A percentile compares a stretch with the other conserved stretches of the same genome.
Conservation (phyloP, 108 stramenopile species). For the Bacterosira constricta region DNA sequence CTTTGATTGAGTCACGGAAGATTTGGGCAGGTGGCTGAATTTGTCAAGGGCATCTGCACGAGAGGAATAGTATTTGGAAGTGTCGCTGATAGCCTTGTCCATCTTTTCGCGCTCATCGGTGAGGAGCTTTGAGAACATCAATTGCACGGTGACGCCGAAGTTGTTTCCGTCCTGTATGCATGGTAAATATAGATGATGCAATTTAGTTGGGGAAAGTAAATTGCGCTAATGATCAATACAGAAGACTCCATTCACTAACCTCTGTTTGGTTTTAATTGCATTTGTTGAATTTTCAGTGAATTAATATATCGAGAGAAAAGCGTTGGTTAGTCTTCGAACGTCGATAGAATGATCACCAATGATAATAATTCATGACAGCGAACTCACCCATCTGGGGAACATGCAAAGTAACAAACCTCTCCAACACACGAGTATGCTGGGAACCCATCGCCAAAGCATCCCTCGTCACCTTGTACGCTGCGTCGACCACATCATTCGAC, state of each 20-base stretch:
- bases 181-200: not conserved
- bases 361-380: not conserved
- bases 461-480: constrained; percentile 26
- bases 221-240: too few species aligned
- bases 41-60: constrained; percentile 65
- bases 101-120: constrained; percentile 49
- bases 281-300: constrained; percentile 12
- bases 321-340: not conserved
- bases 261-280: too few species aligned
- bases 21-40: constrained; percentile 52
- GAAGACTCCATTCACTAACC: too few species aligned
- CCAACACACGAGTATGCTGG: constrained; percentile 31
- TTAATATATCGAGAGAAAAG: not conserved
- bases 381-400: constrained; percentile 54
- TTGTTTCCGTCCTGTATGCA: constrained; percentile 74
- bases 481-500: constrained; percentile 35
- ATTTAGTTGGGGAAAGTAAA: not conserved
- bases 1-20: constrained; percentile 25
- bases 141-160: constrained; percentile 78
- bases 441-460: constrained; percentile 26
- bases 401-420: constrained; percentile 44
- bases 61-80: constrained; percentile 64
- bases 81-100: constrained; percentile 39
- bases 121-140: constrained; percentile 58
- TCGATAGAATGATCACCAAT: too few species aligned